Base-by-base conservation (phyloP, 805 yeast species). In the Nakazawaea siamensis region DNA sequence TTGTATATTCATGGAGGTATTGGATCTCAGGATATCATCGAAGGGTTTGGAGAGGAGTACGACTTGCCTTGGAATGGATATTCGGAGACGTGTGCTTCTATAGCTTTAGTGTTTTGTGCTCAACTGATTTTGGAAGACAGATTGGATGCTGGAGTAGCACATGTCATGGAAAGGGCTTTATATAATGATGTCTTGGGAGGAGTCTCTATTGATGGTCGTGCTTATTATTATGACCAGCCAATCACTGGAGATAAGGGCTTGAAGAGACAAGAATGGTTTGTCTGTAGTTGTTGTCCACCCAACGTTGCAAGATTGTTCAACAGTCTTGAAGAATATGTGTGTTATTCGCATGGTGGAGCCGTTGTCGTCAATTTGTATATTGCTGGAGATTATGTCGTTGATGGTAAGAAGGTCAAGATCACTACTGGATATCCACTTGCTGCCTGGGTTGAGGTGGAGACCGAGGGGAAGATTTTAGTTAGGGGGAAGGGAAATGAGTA, bases 51-150 rank as follows among this genome's bases (percentile, higher is more conserved):
- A n/a, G 45, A 42, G 19, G 31, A 40, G 8, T 50, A 44, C 18
- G 51, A 44, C 18, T 37, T 50, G 24, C 37, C 45, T 34, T 42
- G 50, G 48, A 42, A 44, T 25, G 43, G 54, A 23, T 50, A 50
- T 30, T 39, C 43, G 12, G 55, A 50, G 33, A 49, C 54, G 2
- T 50, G 55, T 41, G 55, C 55, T 9, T 43, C 54, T 3, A 43
- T 48, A 27, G 51, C 47, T 5, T 35, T 50, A 16, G 28, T 48
- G 3, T 43, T 49, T 28, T 27, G 48, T 4, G 46, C 43, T 21
- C 35, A 44, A 26, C 36, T 40, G 25, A 47, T 50, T 35, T 34
- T 50, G 17, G 25, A 26, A 17, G 40, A 40, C 25, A 24, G 33
- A 6, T 35, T 46, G 15, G 41, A 47, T 24, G 18, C 27, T 12